Conservation (phyloP, 495 filamentous ascomycete genomes). For the Penicillium cosmopolitanum region DNA sequence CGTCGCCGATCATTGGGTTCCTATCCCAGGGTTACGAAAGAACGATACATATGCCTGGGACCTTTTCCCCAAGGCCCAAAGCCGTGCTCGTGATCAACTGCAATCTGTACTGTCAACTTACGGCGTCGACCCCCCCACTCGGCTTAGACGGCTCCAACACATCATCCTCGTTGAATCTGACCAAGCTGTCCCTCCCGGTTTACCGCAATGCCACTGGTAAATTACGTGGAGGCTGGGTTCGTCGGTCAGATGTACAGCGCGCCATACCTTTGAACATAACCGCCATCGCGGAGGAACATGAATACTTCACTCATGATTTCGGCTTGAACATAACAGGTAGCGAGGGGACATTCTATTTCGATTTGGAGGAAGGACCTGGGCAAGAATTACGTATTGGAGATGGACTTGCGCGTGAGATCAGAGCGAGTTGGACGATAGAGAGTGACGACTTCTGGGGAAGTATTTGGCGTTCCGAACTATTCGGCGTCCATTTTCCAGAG, state of each 20-base stretch:
- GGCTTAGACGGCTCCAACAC: constrained; percentile 44
- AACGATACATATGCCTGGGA: constrained; percentile 79
- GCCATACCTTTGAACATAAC: constrained; percentile 55
- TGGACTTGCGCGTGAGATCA: constrained; percentile 59
- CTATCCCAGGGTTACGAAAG: constrained; percentile 74
- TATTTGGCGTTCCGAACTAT: constrained; percentile 73
- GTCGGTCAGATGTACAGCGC: constrained; percentile 45
- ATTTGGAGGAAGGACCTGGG: constrained; percentile 46
- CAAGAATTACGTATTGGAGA: constrained; percentile 37
- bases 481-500: constrained; percentile 81
- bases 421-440: constrained; percentile 67
- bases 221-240: constrained; percentile 75
- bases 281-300: constrained; percentile 49
- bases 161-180: constrained; percentile 45
- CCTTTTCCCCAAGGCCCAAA: constrained; percentile 56
- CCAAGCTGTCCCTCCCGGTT: constrained; percentile 51
- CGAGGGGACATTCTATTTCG: constrained; percentile 49
- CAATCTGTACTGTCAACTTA: constrained; percentile 45
- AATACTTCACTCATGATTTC: constrained; percentile 61
- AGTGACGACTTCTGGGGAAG: constrained; percentile 67
- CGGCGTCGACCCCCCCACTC: constrained; percentile 35
- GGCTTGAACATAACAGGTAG: constrained; percentile 69
- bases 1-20: constrained; percentile 63
- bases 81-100: constrained; percentile 57
- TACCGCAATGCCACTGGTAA: constrained; percentile 85